phyloP scores from a whole-genome alignment of 2,329 filamentous ascomycete species.

The Clarireedia monteithiana region DNA sequence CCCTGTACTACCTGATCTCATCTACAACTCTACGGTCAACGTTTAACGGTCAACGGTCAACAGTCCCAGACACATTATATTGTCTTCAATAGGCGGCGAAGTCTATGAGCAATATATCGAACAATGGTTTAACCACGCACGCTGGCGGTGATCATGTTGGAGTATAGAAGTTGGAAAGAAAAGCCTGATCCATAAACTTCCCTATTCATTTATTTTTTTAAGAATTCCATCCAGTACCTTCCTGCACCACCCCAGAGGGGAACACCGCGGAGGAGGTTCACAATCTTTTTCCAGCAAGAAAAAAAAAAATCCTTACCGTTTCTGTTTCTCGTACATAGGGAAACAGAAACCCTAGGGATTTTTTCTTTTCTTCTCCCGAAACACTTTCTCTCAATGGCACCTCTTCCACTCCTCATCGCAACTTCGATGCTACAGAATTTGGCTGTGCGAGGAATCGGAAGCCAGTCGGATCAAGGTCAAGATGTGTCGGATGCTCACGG shows the following conservation, averaged over 20 bases:
- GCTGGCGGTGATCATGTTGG: slow-evolving; percentile 9
- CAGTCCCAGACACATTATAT: background rate
- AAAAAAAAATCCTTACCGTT: too few relatives aligned
- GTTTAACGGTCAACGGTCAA: too few relatives aligned
- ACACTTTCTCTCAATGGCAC: slow-evolving; percentile 17
- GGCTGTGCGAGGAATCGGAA: slow-evolving; percentile 8
- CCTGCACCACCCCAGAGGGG: background rate
- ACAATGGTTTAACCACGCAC: slow-evolving; percentile 4
- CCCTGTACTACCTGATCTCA: too few relatives aligned
- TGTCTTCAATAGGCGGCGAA: background rate
- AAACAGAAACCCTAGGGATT: background rate
- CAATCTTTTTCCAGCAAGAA: background rate
- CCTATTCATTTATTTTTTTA: background rate
- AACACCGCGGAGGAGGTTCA: background rate
- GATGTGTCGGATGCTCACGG: slow-evolving; percentile 14
- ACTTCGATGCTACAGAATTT: slow-evolving; percentile 9
- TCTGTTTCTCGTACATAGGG: too few relatives aligned
- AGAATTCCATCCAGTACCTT: background rate
- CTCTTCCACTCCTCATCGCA: slow-evolving; percentile 14
- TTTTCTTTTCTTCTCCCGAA: background rate
- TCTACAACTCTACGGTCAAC: too few relatives aligned
- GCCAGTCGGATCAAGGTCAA: slow-evolving; percentile 5
- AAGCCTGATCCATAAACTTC: slow-evolving; percentile 8
- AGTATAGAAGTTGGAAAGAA: slow-evolving; percentile 10
- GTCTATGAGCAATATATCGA: background rate